Conservation (phyloP, 495 filamentous ascomycete genomes). For the Podospora pseudopauciseta region DNA sequence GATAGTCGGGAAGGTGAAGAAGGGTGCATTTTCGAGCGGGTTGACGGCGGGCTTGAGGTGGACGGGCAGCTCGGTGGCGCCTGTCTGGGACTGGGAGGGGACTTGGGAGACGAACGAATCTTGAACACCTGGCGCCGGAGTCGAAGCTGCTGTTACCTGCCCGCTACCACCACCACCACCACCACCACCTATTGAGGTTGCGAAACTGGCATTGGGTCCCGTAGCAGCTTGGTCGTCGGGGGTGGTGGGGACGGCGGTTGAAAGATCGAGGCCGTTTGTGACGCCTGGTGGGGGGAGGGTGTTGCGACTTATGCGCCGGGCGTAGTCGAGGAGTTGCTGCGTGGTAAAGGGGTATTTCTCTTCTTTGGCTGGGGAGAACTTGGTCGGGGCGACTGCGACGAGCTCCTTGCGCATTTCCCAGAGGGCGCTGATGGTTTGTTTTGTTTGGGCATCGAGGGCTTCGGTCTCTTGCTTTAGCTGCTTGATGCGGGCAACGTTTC, state of each 20-base stretch:
- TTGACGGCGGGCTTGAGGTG: conserved; percentile 51
- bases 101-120: conserved; percentile 4
- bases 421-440: conserved; percentile 55
- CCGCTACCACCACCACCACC: too few species aligned
- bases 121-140: background rate
- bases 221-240: conserved; percentile 2
- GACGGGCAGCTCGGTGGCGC: conserved; percentile 31
- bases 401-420: conserved; percentile 66
- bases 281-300: conserved; percentile 64
- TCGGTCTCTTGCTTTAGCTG: conserved; percentile 57
- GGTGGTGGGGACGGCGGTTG: conserved; percentile 14
- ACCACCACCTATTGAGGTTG: background rate
- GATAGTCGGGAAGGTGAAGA: conserved; percentile 67
- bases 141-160: conserved; percentile 2
- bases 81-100: conserved; percentile 13
- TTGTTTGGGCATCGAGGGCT: conserved; percentile 59
- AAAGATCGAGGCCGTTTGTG: conserved; percentile 34
- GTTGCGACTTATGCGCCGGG: conserved; percentile 67
- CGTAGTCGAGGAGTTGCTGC: conserved; percentile 65
- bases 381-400: conserved; percentile 52
- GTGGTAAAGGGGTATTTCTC: conserved; percentile 52
- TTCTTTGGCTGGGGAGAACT: conserved; percentile 37
- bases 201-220: background rate
- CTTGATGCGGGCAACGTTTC: conserved; percentile 60
- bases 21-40: conserved; percentile 45